phyloP scores from a whole-genome alignment of 768 basidiomycete species.

The Phanerodontia chrysosporium region DNA sequence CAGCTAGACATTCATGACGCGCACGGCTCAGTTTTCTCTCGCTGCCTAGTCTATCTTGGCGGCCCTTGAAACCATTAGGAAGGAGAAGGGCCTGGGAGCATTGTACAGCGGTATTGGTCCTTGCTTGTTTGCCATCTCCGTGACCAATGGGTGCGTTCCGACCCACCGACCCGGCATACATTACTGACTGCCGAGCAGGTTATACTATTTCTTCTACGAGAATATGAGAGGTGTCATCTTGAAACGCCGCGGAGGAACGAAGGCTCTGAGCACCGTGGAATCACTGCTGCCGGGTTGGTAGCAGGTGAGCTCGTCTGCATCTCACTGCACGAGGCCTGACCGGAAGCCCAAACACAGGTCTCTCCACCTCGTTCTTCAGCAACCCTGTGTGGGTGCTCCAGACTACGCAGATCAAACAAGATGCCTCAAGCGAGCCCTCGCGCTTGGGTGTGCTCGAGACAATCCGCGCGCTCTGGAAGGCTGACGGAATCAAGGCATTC shows the following conservation, averaged over 20 bases:
- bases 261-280: slow-evolving; percentile 79
- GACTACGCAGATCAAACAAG: slow-evolving; percentile 63
- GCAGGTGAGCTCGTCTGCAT: slow-evolving; percentile 51
- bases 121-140: slow-evolving; percentile 83
- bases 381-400: slow-evolving; percentile 99
- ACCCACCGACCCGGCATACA: neutral
- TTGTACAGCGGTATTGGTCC: slow-evolving; percentile 86
- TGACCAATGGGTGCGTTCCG: slow-evolving; percentile 78
- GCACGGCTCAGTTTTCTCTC: neutral
- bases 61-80: neutral
- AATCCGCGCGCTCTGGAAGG: slow-evolving; percentile 61
- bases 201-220: slow-evolving; percentile 90
- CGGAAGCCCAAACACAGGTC: slow-evolving; percentile 43
- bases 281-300: slow-evolving; percentile 86
- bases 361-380: slow-evolving; percentile 81
- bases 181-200: neutral
- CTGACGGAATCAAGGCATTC: slow-evolving; percentile 77
- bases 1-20: neutral
- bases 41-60: neutral
- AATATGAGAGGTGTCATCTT: slow-evolving; percentile 57
- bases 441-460: slow-evolving; percentile 60
- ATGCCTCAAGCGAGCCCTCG: slow-evolving; percentile 30
- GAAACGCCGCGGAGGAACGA: slow-evolving; percentile 37
- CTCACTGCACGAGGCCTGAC: neutral
- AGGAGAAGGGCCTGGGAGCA: neutral